A percentile compares a stretch with the other conserved stretches of the same genome.
Conservation (phyloP, 352 stramenopile genomes). For the Aphanomyces astaci region DNA sequence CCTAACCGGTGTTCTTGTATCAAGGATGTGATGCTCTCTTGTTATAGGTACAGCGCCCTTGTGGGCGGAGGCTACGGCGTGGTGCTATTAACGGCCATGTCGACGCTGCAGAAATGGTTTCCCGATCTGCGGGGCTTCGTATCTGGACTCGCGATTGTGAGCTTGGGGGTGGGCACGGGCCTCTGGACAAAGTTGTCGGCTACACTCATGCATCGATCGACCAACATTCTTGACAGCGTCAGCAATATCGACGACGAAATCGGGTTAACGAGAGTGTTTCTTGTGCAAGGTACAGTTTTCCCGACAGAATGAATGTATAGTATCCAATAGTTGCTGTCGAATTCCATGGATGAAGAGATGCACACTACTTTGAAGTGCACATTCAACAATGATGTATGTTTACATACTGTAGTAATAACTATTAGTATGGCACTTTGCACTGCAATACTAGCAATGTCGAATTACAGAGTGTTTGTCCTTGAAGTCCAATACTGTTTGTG, state of each 20-base stretch:
- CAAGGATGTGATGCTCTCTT: too few relatives aligned
- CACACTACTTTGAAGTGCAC: too few relatives aligned
- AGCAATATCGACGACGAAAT: background rate
- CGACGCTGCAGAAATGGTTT: constrained; percentile 18
- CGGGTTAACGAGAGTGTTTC: background rate
- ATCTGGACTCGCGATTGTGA: background rate
- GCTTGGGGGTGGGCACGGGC: background rate
- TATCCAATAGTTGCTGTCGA: too few relatives aligned
- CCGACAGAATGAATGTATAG: too few relatives aligned
- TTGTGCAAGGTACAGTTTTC: background rate
- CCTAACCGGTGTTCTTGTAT: too few relatives aligned
- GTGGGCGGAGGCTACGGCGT: background rate
- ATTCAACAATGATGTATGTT: too few relatives aligned
- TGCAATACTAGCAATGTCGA: too few relatives aligned
- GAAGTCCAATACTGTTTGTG: too few relatives aligned
- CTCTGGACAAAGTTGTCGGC: background rate
- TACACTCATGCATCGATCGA: background rate
- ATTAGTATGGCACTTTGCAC: too few relatives aligned
- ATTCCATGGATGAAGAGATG: too few relatives aligned
- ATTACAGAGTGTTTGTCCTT: too few relatives aligned
- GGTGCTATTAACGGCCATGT: background rate
- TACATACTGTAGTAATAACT: too few relatives aligned
- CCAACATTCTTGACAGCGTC: background rate
- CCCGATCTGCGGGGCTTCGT: background rate
- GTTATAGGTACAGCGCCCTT: background rate